Evolutionary conservation across 1,284 basidiomycete species (phyloP).

Genomic region (Pseudozyma thailandica): DNA sequence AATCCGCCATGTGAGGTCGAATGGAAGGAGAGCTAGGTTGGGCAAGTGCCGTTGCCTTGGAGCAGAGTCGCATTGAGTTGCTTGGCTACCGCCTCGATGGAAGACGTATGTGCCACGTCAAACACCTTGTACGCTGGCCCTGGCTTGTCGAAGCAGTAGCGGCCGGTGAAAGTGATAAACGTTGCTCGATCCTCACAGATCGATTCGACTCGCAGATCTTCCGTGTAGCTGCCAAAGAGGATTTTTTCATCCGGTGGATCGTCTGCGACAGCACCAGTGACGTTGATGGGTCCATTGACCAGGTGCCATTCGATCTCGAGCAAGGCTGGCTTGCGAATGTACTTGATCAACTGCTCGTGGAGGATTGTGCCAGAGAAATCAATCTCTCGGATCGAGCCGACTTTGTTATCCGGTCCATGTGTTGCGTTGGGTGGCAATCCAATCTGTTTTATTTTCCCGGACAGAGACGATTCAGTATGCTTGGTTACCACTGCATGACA

Average conservation of each 20-base stretch:
- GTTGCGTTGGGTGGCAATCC: constrained; percentile 28
- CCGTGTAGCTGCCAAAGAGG: constrained; percentile 33
- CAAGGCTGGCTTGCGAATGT: constrained; percentile 14
- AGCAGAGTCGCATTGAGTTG: constrained; percentile 23
- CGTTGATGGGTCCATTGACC: constrained; percentile 33
- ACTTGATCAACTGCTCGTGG: constrained; percentile 38
- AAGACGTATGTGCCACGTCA: constrained; percentile 22
- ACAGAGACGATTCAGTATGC: no score
- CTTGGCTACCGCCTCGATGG: constrained; percentile 27
- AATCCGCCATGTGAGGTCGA: not conserved
- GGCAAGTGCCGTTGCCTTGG: constrained; percentile 30
- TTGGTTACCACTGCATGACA: no score
- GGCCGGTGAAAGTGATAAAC: constrained; percentile 28
- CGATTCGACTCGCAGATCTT: constrained; percentile 29
- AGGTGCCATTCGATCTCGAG: constrained; percentile 38
- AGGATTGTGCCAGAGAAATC: constrained; percentile 33
- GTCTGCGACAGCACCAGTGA: constrained; percentile 31
- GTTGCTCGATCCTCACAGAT: constrained; percentile 26
- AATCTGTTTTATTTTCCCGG: not conserved
- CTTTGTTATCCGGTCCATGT: constrained; percentile 17
- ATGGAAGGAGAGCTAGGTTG: constrained; percentile 1
- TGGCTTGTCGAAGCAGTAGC: constrained; percentile 38
- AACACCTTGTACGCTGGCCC: constrained; percentile 34
- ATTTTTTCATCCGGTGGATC: constrained; percentile 24
- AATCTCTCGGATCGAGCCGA: constrained; percentile 31